Evolutionary conservation across 768 basidiomycete genomes (phyloP), one percentile per base, ranked within the genome.

Genomic region (Coprinopsis cinerea): DNA sequence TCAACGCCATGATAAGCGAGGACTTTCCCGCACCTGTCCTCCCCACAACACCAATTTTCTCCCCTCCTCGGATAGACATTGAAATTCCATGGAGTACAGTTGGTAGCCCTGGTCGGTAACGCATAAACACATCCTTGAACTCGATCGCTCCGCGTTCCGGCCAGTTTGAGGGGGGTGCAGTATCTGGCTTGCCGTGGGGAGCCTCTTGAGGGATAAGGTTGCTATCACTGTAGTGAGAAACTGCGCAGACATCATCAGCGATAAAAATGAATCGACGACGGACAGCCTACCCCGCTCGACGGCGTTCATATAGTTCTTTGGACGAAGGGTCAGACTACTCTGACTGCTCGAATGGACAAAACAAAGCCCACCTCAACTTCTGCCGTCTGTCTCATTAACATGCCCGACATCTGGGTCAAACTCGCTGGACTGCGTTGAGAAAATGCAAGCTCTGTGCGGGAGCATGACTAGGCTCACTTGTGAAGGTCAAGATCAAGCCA

Each of bases 41-140:
- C 44, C 86, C 86, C 7, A 90, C 85, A 30, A 90, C 78, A 13
- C 86, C 88, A 48, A 92, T 81, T 68, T 88, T 88, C 65, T 91
- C 85, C 1, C 83, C 82, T 0, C 77, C 78, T 1, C 68, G 63
- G 36, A 90, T 76, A 14, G 65, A 67, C 57, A 89, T 45, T 3
- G 77, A 76, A 17, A 91, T 68, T 0, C 78, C 79, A 57, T 82
- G 81, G 30, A 91, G 70, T 2, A 89, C 86, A n/a, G 77, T 75
- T 0, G 88, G 85, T n/a, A 90, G 69, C 2, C 82, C 85, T 0
- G 80, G 77, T 24, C 88, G 68, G 58, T 92, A 90, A 17, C 70
- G 68, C 79, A 85, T 77, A 4, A 65, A 61, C 24, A 83, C 69
- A 27, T 85, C 64, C 22, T 80, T 69, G 64, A 90, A 82, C 44